phyloP scores from a whole-genome alignment of 2,329 filamentous ascomycete genomes.

The Furcasterigmium furcatum region DNA sequence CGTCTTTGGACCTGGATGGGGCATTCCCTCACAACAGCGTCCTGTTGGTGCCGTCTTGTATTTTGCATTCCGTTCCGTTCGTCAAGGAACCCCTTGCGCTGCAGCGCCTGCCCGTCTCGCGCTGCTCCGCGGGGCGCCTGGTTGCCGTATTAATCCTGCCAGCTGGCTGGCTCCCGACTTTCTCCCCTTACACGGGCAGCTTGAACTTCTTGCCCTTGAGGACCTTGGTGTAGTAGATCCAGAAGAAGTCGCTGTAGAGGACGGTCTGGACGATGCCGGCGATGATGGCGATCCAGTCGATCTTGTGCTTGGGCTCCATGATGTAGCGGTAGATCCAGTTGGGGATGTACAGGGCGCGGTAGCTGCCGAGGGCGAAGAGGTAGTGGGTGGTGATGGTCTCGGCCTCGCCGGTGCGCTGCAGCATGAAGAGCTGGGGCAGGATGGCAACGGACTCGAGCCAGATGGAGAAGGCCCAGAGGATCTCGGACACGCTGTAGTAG shows the following conservation, averaged over 20 bases:
- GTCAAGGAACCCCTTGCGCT: too few relatives aligned
- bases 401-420: conserved; percentile 94
- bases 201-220: conserved; percentile 88
- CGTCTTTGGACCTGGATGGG: not conserved
- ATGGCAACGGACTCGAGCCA: conserved; percentile 98
- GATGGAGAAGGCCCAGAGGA: conserved; percentile 96
- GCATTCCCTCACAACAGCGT: too few relatives aligned
- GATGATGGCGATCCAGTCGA: conserved; percentile 82
- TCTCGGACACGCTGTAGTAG: conserved; percentile 77
- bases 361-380: conserved; percentile 86
- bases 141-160: too few relatives aligned
- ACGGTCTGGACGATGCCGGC: conserved; percentile 92
- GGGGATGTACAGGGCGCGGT: conserved; percentile 93
- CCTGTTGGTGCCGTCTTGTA: too few relatives aligned
- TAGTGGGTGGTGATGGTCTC: conserved; percentile 99
- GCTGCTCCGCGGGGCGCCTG: too few relatives aligned
- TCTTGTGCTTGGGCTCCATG: conserved; percentile 65
- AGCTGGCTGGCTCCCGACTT: too few relatives aligned
- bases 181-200: conserved; percentile 64
- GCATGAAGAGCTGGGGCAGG: conserved; percentile 94
- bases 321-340: conserved; percentile 97
- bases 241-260: conserved; percentile 98
- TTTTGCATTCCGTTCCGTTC: too few relatives aligned
- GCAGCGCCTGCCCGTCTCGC: too few relatives aligned
- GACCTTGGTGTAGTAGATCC: conserved; percentile 98